phyloP scores from a whole-genome alignment of 1,284 basidiomycete species.

The Boletus sp. region DNA sequence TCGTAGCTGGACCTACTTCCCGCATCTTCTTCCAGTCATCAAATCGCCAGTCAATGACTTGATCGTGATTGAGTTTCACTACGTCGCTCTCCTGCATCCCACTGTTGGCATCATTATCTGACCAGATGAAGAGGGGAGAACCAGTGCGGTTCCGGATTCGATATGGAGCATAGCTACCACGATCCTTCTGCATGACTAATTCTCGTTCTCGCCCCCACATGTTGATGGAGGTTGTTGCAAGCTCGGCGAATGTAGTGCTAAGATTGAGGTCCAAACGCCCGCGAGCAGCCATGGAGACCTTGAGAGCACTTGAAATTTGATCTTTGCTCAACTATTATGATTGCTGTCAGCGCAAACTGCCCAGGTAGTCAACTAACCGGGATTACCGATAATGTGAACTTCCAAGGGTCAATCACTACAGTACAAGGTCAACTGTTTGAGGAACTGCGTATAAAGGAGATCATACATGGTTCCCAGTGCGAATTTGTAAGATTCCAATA shows the following conservation, averaged over 20 bases:
- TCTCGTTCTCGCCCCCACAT: slow-evolving; percentile 76
- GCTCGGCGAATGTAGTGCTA: slow-evolving; percentile 88
- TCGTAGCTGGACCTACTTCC: slow-evolving; percentile 55
- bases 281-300: slow-evolving; percentile 67
- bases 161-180: slow-evolving; percentile 92
- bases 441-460: slow-evolving; percentile 8
- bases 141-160: slow-evolving; percentile 91
- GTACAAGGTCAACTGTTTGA: slow-evolving; percentile 1
- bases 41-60: slow-evolving; percentile 92
- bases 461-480: slow-evolving; percentile 93
- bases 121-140: slow-evolving; percentile 76
- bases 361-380: slow-evolving; percentile 2
- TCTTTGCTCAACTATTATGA: slow-evolving; percentile 51
- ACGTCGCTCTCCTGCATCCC: slow-evolving; percentile 44
- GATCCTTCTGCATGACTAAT: slow-evolving; percentile 63
- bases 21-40: slow-evolving; percentile 95
- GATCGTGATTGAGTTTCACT: slow-evolving; percentile 65
- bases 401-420: slow-evolving; percentile 95
- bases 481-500: slow-evolving; percentile 98
- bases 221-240: slow-evolving; percentile 72
- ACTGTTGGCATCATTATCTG: slow-evolving; percentile 59
- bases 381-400: slow-evolving; percentile 69
- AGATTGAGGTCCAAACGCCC: slow-evolving; percentile 91
- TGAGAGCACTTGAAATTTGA: slow-evolving; percentile 50
- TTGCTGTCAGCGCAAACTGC: slow-evolving; percentile 10